Evolutionary conservation across 2,329 filamentous ascomycete genomes (phyloP), one percentile per base, ranked within the genome.

Genomic region (Cladosporium colombiae): DNA sequence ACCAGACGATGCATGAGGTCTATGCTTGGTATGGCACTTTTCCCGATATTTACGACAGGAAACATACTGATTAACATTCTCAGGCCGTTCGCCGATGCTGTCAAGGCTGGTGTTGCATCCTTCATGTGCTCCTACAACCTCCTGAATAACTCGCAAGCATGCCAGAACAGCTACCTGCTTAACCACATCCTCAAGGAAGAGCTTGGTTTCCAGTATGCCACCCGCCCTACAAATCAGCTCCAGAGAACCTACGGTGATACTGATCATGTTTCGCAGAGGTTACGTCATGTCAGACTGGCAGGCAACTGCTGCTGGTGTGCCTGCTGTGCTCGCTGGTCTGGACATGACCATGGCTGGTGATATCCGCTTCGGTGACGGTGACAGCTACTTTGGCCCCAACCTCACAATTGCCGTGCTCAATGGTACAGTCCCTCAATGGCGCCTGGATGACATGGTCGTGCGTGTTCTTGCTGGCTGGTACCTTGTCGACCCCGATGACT

Each of bases 131-230:
- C 89, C 0, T 96, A 96, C 74, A 82, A 83, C 59, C 79, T 81
- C 70, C 74, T 83, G 69, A 83, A 84, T 68, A 79, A 78, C 33
- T 78, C 75, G n/a, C 78, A 90, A 65, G 87, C 88, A 1, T 92
- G 90, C 72, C 86, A 89, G 65, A 93, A 96, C 76, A 90, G 88
- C 69, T 92, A 93, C 75, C 81, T 95, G 1, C 82, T 96, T 69
- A 96, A 95, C 71, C 90, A 90, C 0, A 83, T 96, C 11, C 80
- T 96, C 53, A 96, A 96, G 73, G 91, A 94, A 67, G 92, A 96
- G 75, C 82, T 96, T 2, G 92, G 91, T 11, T 96, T 96, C 74
- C 91, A 96, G 40, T 46, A 46, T 21, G 40, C 23, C 3, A 13
- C n/a, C 23, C 37, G 3, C 13, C 3, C n/a, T 21, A 13, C 7